A percentile compares a stretch with the other conserved stretches of the same genome.
Conservation (phyloP, 345 rosid genomes). For the Arabis hirsuta region DNA sequence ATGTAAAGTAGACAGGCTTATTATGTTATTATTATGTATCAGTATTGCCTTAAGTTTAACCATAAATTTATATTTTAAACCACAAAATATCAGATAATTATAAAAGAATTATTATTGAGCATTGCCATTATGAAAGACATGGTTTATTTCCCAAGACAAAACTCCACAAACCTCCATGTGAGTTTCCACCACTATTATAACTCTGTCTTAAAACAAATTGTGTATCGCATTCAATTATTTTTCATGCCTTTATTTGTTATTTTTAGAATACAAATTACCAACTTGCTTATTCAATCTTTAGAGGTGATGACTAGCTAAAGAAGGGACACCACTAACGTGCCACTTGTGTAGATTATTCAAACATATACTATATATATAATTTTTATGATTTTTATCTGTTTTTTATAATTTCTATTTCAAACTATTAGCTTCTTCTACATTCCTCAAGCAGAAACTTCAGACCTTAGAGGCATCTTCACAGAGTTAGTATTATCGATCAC, state of each 20-base stretch:
- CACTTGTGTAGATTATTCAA: conserved; percentile 38
- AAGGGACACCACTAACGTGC: conserved; percentile 47
- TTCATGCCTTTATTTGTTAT: conserved; percentile 33
- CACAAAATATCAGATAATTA: conserved; percentile 16
- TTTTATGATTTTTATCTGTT: background rate
- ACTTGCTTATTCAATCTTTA: conserved; percentile 41
- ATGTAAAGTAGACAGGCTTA: conserved; percentile 41
- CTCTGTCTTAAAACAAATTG: conserved; percentile 28
- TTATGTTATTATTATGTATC: conserved; percentile 34
- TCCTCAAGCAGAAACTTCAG: background rate
- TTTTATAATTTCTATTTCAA: background rate
- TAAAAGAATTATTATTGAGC: conserved; percentile 10
- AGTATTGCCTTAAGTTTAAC: conserved; percentile 29
- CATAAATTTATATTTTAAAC: conserved; percentile 1
- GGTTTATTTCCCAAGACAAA: conserved; percentile 47
- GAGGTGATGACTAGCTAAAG: conserved; percentile 42
- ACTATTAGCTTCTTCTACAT: background rate
- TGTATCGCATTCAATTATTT: conserved; percentile 32
- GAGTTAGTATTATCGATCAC: background rate
- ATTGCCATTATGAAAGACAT: conserved; percentile 43
- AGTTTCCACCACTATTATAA: conserved; percentile 44
- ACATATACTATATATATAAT: background rate
- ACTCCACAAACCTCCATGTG: conserved; percentile 46
- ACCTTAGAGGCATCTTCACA: background rate
- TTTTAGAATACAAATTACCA: conserved; percentile 34